Base-by-base conservation (phyloP, 208 protist genomes). In the Porcisia deanei region DNA sequence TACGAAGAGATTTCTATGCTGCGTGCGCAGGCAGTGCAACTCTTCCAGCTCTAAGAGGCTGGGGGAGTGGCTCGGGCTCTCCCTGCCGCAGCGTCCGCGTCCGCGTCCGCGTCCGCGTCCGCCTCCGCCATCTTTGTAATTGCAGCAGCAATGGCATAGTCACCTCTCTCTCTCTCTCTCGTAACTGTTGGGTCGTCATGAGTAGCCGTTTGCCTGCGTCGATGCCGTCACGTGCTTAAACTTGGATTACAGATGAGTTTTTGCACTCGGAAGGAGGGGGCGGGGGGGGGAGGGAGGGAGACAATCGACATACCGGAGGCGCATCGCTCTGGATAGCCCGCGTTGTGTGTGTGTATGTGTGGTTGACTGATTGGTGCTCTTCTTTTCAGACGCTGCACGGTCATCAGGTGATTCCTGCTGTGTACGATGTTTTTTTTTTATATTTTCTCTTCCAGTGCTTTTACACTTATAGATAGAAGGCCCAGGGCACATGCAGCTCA, bases 21-120 rank as follows among this genome's bases (percentile, higher is more conserved):
- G 57, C 41, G 70, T 1, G 54, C 63, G 25, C 77, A 77, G 77
- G 77, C 65, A 14, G 72, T 73, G 71, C 77, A 81, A 25, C 71
- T 81, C 37, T 47, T 81, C 49, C 77, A 77, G 14, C 39, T 49
- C 12, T 52, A 52, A 39, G 70, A 43, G 7, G 12, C 12, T 25
- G 47, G 2, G 14, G n/a, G 2, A 30, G 66, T 12, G 47, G n/a
- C 30, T 53, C 66, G 7, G 30, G 2, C 67, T 20, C 18, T 67
- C 70, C 25, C 54, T 61, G 7, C 7, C 25, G 47, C 52, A 64
- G 67, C 69, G 5, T 61, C 59, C 2, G 54, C 74, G 34, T 68
- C 73, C 16, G 16, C 39, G 12, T 49, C 55, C 10, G 30, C 49
- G 7, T 10, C 37, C 20, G 25, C 37, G 1, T 49, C 7, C 66